These are phyloP conservation scores for Cardamine chenopodiifolia DNA, from an alignment of 345 rosid species.

Conservation along the genomic window DNA sequence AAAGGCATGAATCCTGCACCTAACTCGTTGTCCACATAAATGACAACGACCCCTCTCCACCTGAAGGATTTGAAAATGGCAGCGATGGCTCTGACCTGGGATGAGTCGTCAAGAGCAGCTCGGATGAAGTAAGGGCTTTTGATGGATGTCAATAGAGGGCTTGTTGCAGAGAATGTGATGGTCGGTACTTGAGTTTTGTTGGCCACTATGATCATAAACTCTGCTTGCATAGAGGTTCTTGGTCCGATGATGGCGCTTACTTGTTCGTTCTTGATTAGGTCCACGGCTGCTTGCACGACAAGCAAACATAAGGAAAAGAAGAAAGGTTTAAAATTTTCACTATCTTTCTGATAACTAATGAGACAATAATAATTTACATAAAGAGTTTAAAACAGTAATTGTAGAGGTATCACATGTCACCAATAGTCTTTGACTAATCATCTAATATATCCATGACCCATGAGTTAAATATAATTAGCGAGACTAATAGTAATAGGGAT, in stretches of 20 bases:
- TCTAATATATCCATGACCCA: not conserved
- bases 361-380: not conserved
- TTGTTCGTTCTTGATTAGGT: constrained; percentile 51
- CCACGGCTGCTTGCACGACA: constrained; percentile 47
- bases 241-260: constrained; percentile 68
- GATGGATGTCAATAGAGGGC: constrained; percentile 42
- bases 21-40: constrained; percentile 47
- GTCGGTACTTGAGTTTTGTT: constrained; percentile 54
- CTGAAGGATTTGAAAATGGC: constrained; percentile 42
- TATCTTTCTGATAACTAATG: not conserved
- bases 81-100: constrained; percentile 52
- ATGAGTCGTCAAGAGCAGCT: constrained; percentile 48
- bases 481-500: too few relatives aligned
- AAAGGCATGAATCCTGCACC: constrained; percentile 53
- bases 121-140: constrained; percentile 47
- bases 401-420: not conserved
- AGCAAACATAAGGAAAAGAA: constrained; percentile 4
- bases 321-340: not conserved
- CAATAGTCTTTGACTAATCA: not conserved
- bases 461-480: too few relatives aligned
- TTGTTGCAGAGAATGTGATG: constrained; percentile 51
- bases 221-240: constrained; percentile 49
- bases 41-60: constrained; percentile 52
- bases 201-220: constrained; percentile 43
- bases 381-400: too few relatives aligned